Percentiles rank a stretch among this genome's conserved stretches.
Evolutionary conservation across 164 flowering plant species (phyloP).

Genomic region (Chimonanthus salicifolius): DNA sequence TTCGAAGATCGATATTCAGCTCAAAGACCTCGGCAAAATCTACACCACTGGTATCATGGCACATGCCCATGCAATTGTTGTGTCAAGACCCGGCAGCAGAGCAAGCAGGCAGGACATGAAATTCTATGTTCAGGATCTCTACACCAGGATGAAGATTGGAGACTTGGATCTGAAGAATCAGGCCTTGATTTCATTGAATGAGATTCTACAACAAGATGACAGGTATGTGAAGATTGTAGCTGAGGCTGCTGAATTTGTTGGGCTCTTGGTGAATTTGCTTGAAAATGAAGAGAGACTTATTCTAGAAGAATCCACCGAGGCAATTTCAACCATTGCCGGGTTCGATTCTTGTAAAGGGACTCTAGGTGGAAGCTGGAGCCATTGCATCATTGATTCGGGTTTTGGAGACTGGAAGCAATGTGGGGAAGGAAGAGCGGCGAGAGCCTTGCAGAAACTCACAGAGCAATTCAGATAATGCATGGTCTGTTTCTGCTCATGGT

Average conservation of each 20-base stretch:
- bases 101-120: conserved; percentile 64
- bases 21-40: conserved; percentile 41
- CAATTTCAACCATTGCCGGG: conserved; percentile 40
- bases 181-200: conserved; percentile 41
- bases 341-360: conserved; percentile 34
- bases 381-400: conserved; percentile 64
- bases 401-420: conserved; percentile 40
- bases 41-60: conserved; percentile 46
- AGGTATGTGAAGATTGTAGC: conserved; percentile 48
- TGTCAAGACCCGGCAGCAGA: conserved; percentile 51
- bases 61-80: conserved; percentile 55
- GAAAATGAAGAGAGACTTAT: conserved; percentile 39
- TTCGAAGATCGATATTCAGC: conserved; percentile 47
- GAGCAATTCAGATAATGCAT: conserved; percentile 76
- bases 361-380: conserved; percentile 50
- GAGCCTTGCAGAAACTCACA: conserved; percentile 41
- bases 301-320: conserved; percentile 50
- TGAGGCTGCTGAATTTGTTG: conserved; percentile 44
- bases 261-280: conserved; percentile 42
- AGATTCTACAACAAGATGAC: conserved; percentile 61
- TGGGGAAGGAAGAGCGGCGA: conserved; percentile 27
- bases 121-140: conserved; percentile 65
- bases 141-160: conserved; percentile 74
- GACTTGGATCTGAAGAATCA: conserved; percentile 53
- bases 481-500: conserved; percentile 91